These are phyloP conservation scores for Friedmanniomyces endolithicus DNA, from an alignment of 495 filamentous ascomycete species.

Conservation along the genomic window DNA sequence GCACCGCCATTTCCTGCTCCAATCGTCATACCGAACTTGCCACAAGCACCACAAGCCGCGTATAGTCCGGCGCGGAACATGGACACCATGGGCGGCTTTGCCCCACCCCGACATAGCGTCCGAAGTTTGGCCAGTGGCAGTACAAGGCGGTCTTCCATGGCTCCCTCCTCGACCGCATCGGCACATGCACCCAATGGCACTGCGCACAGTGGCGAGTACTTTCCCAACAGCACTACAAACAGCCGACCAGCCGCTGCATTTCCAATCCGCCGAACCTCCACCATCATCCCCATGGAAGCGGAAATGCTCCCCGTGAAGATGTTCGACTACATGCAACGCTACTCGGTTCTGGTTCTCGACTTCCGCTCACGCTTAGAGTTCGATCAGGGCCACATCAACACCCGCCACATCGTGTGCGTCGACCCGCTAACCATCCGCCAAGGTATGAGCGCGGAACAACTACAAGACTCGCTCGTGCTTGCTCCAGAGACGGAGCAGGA, in stretches of 20 bases:
- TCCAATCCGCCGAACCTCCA: constrained; percentile 27
- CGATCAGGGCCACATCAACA: constrained; percentile 77
- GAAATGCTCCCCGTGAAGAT: constrained; percentile 55
- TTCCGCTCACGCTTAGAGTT: constrained; percentile 70
- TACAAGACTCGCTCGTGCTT: constrained; percentile 70
- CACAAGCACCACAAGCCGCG: constrained; percentile 63
- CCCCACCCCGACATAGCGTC: constrained; percentile 38
- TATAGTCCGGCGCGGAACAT: constrained; percentile 62
- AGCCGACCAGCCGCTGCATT: neutral
- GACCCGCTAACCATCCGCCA: constrained; percentile 68
- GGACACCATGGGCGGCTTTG: constrained; percentile 38
- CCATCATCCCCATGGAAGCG: constrained; percentile 46
- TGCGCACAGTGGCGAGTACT: constrained; percentile 26
- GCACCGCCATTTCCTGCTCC: constrained; percentile 37
- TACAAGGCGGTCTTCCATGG: constrained; percentile 5
- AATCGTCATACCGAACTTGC: constrained; percentile 47
- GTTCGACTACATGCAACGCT: constrained; percentile 46
- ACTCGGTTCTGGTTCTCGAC: constrained; percentile 69
- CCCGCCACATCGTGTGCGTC: constrained; percentile 70
- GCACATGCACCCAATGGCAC: constrained; percentile 21
- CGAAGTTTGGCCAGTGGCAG: constrained; percentile 25
- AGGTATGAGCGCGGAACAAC: constrained; percentile 73
- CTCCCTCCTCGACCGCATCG: constrained; percentile 4
- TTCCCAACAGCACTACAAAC: constrained; percentile 13
- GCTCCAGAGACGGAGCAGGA: constrained; percentile 61